Evolutionary conservation across 768 basidiomycete species (phyloP), one percentile per base, ranked within the genome.

Genomic region (Serendipita sp.): DNA sequence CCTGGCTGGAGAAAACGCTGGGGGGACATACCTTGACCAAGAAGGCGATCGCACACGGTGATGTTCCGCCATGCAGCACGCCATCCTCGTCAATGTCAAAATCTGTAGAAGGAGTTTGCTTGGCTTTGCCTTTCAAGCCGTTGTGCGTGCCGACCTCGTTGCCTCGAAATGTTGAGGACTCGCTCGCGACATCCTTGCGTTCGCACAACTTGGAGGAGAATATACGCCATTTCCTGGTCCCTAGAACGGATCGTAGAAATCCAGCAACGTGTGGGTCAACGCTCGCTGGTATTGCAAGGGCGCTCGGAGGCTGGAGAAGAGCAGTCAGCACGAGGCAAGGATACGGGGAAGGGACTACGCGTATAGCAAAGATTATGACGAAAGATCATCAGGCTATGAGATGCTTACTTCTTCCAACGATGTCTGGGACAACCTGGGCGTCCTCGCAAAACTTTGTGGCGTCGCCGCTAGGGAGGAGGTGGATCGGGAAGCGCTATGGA

Each of bases 161-260:
- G 68, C 10, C 48, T 47, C 62, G 52, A 75, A 56, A 73, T 71
- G 68, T 75, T 79, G 67, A 73, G 70, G 63, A 72, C 74, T 23
- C 78, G 76, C 1, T 77, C 69, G 63, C 79, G 76, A 47, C 16
- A 34, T 60, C 56, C 16, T 36, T 28, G 34, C 78, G 74, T 69
- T 79, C 78, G 41, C 78, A 80, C 11, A 79, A 71, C 3, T 78
- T 76, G 35, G 79, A 76, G 58, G 76, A 76, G 64, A 79, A 80
- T 54, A 77, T 78, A 41, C 72, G 69, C 78, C 78, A 79, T 67
- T 75, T 78, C 34, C 73, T 72, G 28, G 73, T 71, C 65, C 78
- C 78, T 44, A 79, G 76, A 54, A 74, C 74, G 56, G 79, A 77
- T 66, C 73, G 77, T 58, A 79, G 73, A 68, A 80, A 80, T 16